phyloP scores from a whole-genome alignment of 1,284 basidiomycete genomes.

The Ceratobasidium sp. region DNA sequence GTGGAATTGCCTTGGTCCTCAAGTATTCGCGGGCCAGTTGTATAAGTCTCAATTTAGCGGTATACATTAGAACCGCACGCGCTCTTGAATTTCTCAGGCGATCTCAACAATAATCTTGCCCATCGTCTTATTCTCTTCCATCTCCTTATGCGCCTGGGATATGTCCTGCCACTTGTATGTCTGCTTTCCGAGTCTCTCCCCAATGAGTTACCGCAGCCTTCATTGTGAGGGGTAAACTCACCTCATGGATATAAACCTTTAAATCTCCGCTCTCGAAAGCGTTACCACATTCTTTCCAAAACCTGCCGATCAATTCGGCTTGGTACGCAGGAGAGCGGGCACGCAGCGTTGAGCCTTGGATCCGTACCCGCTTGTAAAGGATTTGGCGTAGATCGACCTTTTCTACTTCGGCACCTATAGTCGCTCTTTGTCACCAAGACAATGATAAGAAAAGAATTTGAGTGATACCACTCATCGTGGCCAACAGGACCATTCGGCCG shows the following conservation, averaged over 20 bases:
- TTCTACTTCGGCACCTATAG: constrained; percentile 72
- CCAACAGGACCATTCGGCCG: constrained; percentile 81
- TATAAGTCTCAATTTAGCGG: too few species aligned
- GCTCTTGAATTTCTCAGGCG: neutral
- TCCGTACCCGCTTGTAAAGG: constrained; percentile 87
- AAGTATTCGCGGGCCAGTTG: too few species aligned
- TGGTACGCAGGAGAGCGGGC: constrained; percentile 85
- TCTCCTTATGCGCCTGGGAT: constrained; percentile 86
- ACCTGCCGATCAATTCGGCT: constrained; percentile 79
- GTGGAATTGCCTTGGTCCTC: too few species aligned
- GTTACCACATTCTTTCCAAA: constrained; percentile 68
- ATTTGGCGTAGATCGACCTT: constrained; percentile 77
- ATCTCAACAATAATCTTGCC: constrained; percentile 63
- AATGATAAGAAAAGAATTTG: neutral
- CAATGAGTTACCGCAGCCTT: too few species aligned
- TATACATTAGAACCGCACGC: too few species aligned
- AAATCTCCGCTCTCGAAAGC: constrained; percentile 73
- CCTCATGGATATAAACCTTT: constrained; percentile 84
- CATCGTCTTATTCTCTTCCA: constrained; percentile 85
- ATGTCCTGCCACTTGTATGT: constrained; percentile 89
- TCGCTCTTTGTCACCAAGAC: too few species aligned
- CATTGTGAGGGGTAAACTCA: constrained; percentile 52
- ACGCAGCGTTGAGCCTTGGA: constrained; percentile 91
- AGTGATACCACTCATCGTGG: constrained; percentile 75
- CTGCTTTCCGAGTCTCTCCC: constrained; percentile 56